phyloP scores from a whole-genome alignment of 805 yeast genomes.

The Naumovozyma dairenensis region DNA sequence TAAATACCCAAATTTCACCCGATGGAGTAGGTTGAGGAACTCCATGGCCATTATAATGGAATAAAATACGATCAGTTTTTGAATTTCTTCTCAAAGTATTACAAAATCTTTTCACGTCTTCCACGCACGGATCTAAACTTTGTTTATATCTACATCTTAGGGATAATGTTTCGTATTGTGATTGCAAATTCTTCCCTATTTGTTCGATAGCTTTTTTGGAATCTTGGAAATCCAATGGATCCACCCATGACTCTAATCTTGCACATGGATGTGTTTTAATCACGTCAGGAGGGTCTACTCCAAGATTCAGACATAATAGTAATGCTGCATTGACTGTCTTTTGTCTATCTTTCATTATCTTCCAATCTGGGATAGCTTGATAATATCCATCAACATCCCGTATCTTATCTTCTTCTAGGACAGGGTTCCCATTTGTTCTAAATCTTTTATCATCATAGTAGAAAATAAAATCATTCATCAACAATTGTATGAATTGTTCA shows the following conservation, averaged over 20 bases:
- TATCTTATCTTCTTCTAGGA: conserved; percentile 42
- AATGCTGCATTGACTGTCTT: conserved; percentile 90
- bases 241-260: conserved; percentile 84
- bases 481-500: conserved; percentile 43
- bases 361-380: conserved; percentile 83
- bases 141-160: conserved; percentile 84
- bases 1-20: conserved; percentile 98
- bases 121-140: conserved; percentile 88
- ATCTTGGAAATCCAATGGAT: conserved; percentile 72
- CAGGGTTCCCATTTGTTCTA: conserved; percentile 79
- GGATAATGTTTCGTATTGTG: conserved; percentile 83
- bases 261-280: conserved; percentile 91
- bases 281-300: conserved; percentile 96
- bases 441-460: conserved; percentile 91
- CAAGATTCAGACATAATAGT: conserved; percentile 80
- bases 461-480: conserved; percentile 62
- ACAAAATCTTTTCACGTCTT: conserved; percentile 87
- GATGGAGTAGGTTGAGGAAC: conserved; percentile 94
- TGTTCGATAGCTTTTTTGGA: conserved; percentile 85
- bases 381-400: conserved; percentile 38
- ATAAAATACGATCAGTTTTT: conserved; percentile 83
- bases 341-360: conserved; percentile 78
- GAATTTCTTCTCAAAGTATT: conserved; percentile 81
- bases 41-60: conserved; percentile 97
- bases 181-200: conserved; percentile 78